Conservation (phyloP, 1,284 basidiomycete species). For the Apiotrichum brassicae region DNA sequence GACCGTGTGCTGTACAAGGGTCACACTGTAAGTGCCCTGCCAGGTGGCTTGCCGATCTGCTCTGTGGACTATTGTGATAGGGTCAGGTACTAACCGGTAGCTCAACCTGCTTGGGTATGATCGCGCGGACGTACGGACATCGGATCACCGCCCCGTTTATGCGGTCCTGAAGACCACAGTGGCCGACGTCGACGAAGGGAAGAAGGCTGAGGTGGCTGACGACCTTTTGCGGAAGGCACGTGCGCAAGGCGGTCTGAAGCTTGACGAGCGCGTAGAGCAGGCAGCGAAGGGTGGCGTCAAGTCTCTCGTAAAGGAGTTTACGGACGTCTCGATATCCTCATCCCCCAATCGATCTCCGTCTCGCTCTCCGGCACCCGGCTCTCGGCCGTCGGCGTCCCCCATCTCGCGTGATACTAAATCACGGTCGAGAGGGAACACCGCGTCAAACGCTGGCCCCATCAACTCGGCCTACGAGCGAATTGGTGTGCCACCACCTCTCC, state of each 20-base stretch:
- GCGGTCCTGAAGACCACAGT: slow-evolving; percentile 72
- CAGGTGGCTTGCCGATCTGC: too few relatives aligned
- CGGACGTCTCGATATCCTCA: slow-evolving; percentile 4
- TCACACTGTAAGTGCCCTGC: slow-evolving; percentile 54
- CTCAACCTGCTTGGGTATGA: slow-evolving; percentile 43
- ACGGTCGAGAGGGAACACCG: too few relatives aligned
- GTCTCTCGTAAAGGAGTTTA: slow-evolving; percentile 21
- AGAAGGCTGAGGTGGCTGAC: slow-evolving; percentile 51
- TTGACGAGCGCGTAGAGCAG: slow-evolving; percentile 13
- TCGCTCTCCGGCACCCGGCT: slow-evolving; percentile 2
- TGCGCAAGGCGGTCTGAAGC: not conserved
- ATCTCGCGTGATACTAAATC: slow-evolving; percentile 14
- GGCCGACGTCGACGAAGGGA: slow-evolving; percentile 68
- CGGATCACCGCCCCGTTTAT: slow-evolving; percentile 94
- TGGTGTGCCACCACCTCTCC: slow-evolving; percentile 17
- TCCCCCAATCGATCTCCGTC: not conserved
- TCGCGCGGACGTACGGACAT: slow-evolving; percentile 73
- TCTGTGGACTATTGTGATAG: too few relatives aligned
- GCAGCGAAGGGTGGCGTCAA: slow-evolving; percentile 19
- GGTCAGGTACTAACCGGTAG: slow-evolving; percentile 33
- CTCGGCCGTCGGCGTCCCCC: not conserved
- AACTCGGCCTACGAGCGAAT: slow-evolving; percentile 9
- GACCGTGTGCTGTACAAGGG: slow-evolving; percentile 90
- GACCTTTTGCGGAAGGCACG: slow-evolving; percentile 7
- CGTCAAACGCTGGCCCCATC: too few relatives aligned